Evolutionary conservation across 768 basidiomycete genomes (phyloP).

Genomic region (Xanthoconium purpureum): DNA sequence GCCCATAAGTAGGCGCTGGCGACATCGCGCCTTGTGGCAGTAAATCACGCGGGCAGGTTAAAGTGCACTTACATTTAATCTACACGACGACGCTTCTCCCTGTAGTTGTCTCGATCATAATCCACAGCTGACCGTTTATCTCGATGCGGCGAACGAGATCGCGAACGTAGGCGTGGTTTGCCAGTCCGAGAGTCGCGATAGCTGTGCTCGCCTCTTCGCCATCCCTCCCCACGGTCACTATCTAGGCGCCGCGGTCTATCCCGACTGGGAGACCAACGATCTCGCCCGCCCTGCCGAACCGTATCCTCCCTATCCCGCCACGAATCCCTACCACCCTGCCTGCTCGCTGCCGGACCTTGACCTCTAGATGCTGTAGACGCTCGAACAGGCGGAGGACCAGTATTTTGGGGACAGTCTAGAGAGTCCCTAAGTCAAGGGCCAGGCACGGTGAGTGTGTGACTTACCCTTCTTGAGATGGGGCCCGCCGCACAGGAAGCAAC

Average conservation of each 20-base stretch:
- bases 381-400: conserved; percentile 34
- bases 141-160: conserved; percentile 35
- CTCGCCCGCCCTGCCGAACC: conserved; percentile 6
- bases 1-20: background rate
- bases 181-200: conserved; percentile 16
- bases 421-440: conserved; percentile 6
- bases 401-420: conserved; percentile 53
- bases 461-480: conserved; percentile 89
- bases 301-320: conserved; percentile 35
- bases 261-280: conserved; percentile 25
- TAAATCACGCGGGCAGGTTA: conserved; percentile 1
- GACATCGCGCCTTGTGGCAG: background rate
- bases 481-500: conserved; percentile 93
- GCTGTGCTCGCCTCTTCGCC: conserved; percentile 15
- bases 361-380: conserved; percentile 28
- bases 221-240: conserved; percentile 21
- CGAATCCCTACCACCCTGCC: conserved; percentile 34
- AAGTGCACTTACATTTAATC: conserved; percentile 38
- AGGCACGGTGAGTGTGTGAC: background rate
- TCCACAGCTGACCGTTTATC: conserved; percentile 25
- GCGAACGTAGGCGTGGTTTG: conserved; percentile 27
- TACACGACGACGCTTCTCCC: conserved; percentile 56
- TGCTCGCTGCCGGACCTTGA: conserved; percentile 33
- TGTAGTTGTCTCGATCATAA: conserved; percentile 34
- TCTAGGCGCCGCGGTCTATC: conserved; percentile 25